Conservation (phyloP, 1,284 basidiomycete genomes). For the Phaffia rhodozyma region DNA sequence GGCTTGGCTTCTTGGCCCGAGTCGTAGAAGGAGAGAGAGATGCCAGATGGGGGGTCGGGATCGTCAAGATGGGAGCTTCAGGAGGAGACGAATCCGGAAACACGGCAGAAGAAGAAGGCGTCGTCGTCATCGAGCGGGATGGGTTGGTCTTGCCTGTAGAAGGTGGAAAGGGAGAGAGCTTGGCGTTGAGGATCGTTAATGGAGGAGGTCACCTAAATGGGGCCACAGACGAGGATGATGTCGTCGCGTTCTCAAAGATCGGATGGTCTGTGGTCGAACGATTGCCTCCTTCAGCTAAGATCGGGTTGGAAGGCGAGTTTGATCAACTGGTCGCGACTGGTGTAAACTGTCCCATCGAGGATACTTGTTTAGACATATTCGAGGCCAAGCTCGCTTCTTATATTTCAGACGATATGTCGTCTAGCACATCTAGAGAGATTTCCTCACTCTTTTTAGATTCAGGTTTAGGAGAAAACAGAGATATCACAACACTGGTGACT, state of each 20-base stretch:
- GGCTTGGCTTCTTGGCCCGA: slow-evolving; percentile 82
- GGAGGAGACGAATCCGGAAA: slow-evolving; percentile 32
- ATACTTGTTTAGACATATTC: neutral
- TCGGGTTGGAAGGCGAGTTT: no score
- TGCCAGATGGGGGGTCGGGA: slow-evolving; percentile 65
- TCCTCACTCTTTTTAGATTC: no score
- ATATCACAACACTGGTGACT: no score
- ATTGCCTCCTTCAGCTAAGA: neutral
- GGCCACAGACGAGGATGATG: neutral
- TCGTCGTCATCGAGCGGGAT: slow-evolving; percentile 64
- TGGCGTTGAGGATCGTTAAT: slow-evolving; percentile 24
- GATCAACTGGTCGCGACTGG: neutral
- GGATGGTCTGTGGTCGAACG: neutral
- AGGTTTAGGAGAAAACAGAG: no score
- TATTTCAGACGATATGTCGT: no score
- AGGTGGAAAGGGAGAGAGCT: slow-evolving; percentile 42
- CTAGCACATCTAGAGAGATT: no score
- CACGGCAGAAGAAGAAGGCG: slow-evolving; percentile 30
- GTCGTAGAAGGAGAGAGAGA: slow-evolving; percentile 74
- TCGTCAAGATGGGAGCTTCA: slow-evolving; percentile 38
- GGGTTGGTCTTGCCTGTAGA: slow-evolving; percentile 51
- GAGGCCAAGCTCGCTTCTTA: no score
- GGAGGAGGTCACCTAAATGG: neutral
- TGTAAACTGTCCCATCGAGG: slow-evolving; percentile 13
- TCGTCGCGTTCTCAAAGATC: slow-evolving; percentile 4